These are phyloP conservation scores for Erucastrum elatum DNA, from an alignment of 345 rosid genomes.

Conservation along the genomic window DNA sequence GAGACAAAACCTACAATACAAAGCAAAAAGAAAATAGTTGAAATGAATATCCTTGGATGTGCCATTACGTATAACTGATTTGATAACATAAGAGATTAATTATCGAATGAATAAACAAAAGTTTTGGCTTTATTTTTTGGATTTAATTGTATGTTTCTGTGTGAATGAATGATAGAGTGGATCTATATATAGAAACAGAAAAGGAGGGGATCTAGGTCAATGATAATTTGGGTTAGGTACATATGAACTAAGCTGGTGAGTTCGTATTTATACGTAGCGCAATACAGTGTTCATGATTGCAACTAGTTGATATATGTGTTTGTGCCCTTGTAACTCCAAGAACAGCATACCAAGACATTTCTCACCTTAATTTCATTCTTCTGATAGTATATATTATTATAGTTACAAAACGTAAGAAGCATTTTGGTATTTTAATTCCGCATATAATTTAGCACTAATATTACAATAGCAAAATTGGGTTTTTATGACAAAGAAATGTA, in stretches of 20 bases:
- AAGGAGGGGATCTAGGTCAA: neutral
- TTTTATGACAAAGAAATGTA: neutral
- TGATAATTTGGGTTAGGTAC: slow-evolving; percentile 37
- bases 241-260: slow-evolving; percentile 32
- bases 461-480: neutral
- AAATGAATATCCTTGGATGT: slow-evolving; percentile 14
- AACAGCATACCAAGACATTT: neutral
- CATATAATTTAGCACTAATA: neutral
- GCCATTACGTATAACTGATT: slow-evolving; percentile 16
- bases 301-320: neutral
- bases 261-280: slow-evolving; percentile 5
- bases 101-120: neutral
- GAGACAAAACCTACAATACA: slow-evolving; percentile 22
- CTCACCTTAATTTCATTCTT: slow-evolving; percentile 11
- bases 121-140: neutral
- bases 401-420: neutral
- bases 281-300: slow-evolving; percentile 18
- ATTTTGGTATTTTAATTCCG: neutral
- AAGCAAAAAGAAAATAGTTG: slow-evolving; percentile 21
- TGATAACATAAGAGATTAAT: neutral
- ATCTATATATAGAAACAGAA: slow-evolving; percentile 28
- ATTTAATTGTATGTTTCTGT: slow-evolving; percentile 7
- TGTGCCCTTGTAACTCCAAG: slow-evolving; percentile 24
- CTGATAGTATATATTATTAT: neutral
- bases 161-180: slow-evolving; percentile 24